Evolutionary conservation across 2,329 filamentous ascomycete species (phyloP).

Genomic region (Cryphonectria carpinicola): DNA sequence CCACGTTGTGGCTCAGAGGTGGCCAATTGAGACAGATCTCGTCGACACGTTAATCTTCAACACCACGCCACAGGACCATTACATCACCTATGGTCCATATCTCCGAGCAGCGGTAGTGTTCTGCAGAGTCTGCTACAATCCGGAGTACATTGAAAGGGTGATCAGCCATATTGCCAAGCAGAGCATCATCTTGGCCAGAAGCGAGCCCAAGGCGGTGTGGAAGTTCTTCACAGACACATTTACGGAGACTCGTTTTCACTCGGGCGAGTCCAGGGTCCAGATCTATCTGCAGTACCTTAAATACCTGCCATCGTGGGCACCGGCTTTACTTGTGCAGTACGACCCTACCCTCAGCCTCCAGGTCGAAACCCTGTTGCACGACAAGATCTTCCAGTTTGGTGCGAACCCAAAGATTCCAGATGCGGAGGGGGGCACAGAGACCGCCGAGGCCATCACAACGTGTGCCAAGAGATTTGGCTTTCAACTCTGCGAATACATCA

Average conservation of each 20-base stretch:
- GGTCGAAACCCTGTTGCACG: conserved; percentile 49
- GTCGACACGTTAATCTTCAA: conserved; percentile 56
- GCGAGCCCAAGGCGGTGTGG: conserved; percentile 54
- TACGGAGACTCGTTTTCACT: conserved; percentile 37
- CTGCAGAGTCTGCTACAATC: conserved; percentile 46
- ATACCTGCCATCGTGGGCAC: conserved; percentile 53
- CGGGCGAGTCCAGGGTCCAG: conserved; percentile 35
- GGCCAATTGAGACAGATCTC: conserved; percentile 55
- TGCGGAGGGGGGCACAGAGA: conserved; percentile 37
- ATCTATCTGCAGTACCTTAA: conserved; percentile 38
- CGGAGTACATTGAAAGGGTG: conserved; percentile 43
- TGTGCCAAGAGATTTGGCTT: conserved; percentile 48
- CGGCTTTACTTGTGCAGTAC: conserved; percentile 52
- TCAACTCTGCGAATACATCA: conserved; percentile 50
- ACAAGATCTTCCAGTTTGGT: conserved; percentile 47
- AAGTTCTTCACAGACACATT: conserved; percentile 46
- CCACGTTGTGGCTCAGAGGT: conserved; percentile 57
- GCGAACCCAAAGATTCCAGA: conserved; percentile 36
- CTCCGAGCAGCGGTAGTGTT: conserved; percentile 62
- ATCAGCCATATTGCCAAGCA: conserved; percentile 50
- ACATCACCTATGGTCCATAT: conserved; percentile 56
- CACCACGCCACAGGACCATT: conserved; percentile 55
- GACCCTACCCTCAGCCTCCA: conserved; percentile 47
- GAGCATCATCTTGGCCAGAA: conserved; percentile 48
- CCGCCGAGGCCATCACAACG: conserved; percentile 39